Conservation (phyloP, 352 stramenopile species). For the Globisporangium solare region DNA sequence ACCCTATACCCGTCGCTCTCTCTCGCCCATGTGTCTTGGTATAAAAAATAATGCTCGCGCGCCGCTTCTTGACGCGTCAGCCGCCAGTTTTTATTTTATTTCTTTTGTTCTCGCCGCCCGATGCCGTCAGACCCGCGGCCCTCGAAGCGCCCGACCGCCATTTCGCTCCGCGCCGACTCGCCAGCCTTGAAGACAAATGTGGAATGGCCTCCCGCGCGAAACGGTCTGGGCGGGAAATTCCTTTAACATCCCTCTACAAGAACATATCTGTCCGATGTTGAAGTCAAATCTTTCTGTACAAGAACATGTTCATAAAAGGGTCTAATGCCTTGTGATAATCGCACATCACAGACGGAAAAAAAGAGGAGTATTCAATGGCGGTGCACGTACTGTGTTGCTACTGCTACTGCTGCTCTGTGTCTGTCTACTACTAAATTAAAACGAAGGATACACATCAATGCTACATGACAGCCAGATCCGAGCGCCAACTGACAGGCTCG, state of each 20-base stretch:
- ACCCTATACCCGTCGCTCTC: no score
- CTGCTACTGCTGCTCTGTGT: slow-evolving; percentile 18
- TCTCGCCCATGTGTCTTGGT: neutral
- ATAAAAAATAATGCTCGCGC: neutral
- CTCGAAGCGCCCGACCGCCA: no score
- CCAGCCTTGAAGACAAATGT: neutral
- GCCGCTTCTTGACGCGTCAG: neutral
- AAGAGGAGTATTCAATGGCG: neutral
- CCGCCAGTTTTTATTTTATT: no score
- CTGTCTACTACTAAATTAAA: slow-evolving; percentile 20
- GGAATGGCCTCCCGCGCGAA: slow-evolving; percentile 7
- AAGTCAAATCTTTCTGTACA: slow-evolving; percentile 14
- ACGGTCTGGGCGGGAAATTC: slow-evolving; percentile 10
- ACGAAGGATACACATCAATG: slow-evolving; percentile 9
- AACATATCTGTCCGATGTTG: slow-evolving; percentile 1
- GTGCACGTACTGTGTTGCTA: slow-evolving; percentile 11
- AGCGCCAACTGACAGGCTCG: slow-evolving; percentile 9
- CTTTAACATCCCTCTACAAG: slow-evolving; percentile 9
- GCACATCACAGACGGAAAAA: neutral
- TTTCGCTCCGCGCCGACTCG: neutral
- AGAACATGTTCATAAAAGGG: slow-evolving; percentile 2
- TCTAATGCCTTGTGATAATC: no score
- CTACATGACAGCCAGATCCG: slow-evolving; percentile 6
- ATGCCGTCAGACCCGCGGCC: no score
- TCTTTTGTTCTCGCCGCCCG: no score